phyloP scores from a whole-genome alignment of 768 basidiomycete genomes.

The Russula dissimulans region DNA sequence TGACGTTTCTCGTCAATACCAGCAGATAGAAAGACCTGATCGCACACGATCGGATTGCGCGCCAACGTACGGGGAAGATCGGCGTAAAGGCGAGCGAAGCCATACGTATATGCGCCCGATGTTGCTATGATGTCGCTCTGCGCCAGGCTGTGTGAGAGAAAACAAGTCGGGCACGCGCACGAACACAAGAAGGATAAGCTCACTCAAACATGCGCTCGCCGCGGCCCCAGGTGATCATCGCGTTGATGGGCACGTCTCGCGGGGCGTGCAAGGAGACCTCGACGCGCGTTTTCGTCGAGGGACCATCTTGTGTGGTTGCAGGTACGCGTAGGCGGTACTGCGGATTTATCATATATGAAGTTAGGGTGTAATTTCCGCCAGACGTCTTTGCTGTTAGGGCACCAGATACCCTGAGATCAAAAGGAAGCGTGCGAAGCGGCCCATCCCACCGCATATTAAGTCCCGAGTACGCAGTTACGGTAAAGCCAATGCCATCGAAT shows the following conservation, averaged over 20 bases:
- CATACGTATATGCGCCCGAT: conserved; percentile 78
- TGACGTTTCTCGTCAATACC: background rate
- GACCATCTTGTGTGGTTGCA: conserved; percentile 21
- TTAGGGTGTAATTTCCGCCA: conserved; percentile 74
- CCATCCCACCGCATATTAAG: conserved; percentile 23
- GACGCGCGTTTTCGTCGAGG: conserved; percentile 31
- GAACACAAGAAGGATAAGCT: conserved; percentile 25
- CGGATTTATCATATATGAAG: conserved; percentile 85
- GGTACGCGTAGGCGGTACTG: conserved; percentile 68
- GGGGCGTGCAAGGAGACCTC: conserved; percentile 43
- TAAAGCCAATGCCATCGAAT: conserved; percentile 52
- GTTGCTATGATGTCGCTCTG: conserved; percentile 63
- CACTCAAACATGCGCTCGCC: conserved; percentile 72
- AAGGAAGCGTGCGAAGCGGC: conserved; percentile 19
- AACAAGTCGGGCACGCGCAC: background rate
- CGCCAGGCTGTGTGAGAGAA: conserved; percentile 33
- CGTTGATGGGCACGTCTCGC: conserved; percentile 64
- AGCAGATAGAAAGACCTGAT: background rate
- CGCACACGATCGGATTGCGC: conserved; percentile 5
- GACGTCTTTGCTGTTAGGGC: conserved; percentile 59
- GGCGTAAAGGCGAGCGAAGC: conserved; percentile 48
- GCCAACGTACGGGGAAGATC: conserved; percentile 42
- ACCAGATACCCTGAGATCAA: conserved; percentile 36
- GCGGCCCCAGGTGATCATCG: conserved; percentile 63
- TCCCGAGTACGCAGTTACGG: conserved; percentile 51